Evolutionary conservation across 1,284 basidiomycete genomes (phyloP), one percentile per base, ranked within the genome.

Genomic region (Ceratobasidium sp.): DNA sequence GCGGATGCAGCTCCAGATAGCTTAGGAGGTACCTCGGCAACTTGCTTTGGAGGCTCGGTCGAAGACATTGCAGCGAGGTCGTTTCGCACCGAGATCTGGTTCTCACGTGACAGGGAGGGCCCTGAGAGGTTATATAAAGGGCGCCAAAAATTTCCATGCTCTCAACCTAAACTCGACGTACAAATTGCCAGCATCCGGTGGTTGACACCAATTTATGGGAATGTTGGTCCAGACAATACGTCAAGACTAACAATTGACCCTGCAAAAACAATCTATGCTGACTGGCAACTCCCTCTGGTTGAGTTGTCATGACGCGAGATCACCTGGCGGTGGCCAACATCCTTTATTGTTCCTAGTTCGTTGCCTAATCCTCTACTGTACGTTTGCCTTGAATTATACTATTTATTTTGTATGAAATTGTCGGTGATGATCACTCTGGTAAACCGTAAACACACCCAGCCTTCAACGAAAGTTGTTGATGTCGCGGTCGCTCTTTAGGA

Each of bases 1-100:
- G 82, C 84, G 41, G 81, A 77, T 23, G 46, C 41, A 44, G 59
- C 54, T 19, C 71, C 71, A n/a, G 57, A 70, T 33, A 56, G 46
- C 25, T 44, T 66, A 39, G 23, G 16, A 44, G 36, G 27, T 19
- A 19, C 50, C 19, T 68, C 71, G 33, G 62, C 16, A 23, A 36
- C 46, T 25, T n/a, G 7, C 21, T 69, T 69, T 3, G 62, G 62
- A 30, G 41, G 23, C 50, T 56, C 52, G 19, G 62, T 25, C 19
- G 62, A 29, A 42, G 62, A 41, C 62, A 66, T 66, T 19, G n/a
- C 21, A 53, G 42, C 23, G 39, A 41, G 36, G 19, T 56, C 21
- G 19, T 36, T 21, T 21, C 33, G 33, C 33, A 36, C 33, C 25
- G 25, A 56, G 46, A 56, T 44, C 33, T 29, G 52, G 19, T 39